phyloP scores from a whole-genome alignment of 305 asterid genomes.

The Caryopteris hybrid region DNA sequence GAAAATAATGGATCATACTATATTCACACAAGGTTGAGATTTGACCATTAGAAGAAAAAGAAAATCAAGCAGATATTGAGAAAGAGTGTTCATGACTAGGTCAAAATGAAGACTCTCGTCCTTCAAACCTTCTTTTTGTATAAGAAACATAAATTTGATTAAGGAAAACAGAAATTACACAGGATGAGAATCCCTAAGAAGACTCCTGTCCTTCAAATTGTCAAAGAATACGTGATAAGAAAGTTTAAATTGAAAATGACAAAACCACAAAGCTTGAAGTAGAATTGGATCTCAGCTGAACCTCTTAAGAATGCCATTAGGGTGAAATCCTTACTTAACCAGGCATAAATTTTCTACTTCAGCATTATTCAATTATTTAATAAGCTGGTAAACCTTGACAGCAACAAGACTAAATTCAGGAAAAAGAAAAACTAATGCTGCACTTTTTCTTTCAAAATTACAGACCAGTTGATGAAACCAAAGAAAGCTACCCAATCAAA shows the following conservation, averaged over 20 bases:
- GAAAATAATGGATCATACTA: not conserved
- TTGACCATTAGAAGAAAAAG: not conserved
- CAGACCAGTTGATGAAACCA: not conserved
- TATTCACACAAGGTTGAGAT: not conserved
- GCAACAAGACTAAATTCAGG: not conserved
- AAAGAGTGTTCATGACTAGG: not conserved
- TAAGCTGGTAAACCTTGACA: not conserved
- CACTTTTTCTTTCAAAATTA: not conserved
- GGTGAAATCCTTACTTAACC: not conserved
- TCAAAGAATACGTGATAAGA: not conserved
- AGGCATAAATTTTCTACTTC: not conserved
- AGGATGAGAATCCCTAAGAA: too few relatives aligned
- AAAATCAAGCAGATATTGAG: too few relatives aligned
- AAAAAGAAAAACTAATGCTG: not conserved
- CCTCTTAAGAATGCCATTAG: not conserved
- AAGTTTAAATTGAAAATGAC: not conserved
- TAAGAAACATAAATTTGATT: too few relatives aligned
- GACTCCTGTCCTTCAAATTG: too few relatives aligned
- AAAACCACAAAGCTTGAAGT: not conserved
- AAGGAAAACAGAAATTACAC: too few relatives aligned
- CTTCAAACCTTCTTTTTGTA: too few relatives aligned
- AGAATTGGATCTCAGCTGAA: not conserved
- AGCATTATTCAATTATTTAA: not conserved
- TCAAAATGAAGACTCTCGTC: not conserved
- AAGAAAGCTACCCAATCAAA: not conserved